Evolutionary conservation across 2,329 filamentous ascomycete species (phyloP), one percentile per base, ranked within the genome.

Genomic region (Trichoderma sp.): DNA sequence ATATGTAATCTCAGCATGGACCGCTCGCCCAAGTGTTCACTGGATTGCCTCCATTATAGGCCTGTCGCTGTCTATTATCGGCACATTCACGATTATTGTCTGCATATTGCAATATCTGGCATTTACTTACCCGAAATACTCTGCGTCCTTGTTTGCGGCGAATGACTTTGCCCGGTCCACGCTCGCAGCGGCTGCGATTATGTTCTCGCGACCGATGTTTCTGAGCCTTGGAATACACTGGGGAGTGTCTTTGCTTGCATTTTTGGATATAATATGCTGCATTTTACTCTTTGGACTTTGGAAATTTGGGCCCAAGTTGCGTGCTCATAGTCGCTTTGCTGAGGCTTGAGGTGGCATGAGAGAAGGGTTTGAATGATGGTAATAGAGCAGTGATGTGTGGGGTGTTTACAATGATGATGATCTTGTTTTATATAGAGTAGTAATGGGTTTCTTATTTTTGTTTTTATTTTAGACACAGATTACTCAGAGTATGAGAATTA

Each of bases 161-260:
- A 42, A 39, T 5, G 56, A 48, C 22, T 58, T 58, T 58, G 54
- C 54, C 17, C 54, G 54, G 8, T 58, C 54, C 19, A 58, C 54
- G 10, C 54, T 58, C 19, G 54, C 54, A 10, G 54, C 54, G 19
- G 54, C 34, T 15, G 54, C 54, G 2, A 58, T 58, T 8, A 58
- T 58, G 54, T 58, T 58, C 34, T 58, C 54, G 34, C 54, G 54
- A 25, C 54, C 54, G 27, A 58, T 58, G 54, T 58, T 58, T 58
- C 6, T 58, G 12, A n/a, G n/a, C 5, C 54, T 58, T 1, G 54
- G 54, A 6, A 58, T 58, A 10, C 54, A 58, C 54, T 58, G 54
- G 54, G 54, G 54, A 27, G 54, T 58, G 5, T 58, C 54, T 27
- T 39, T 58, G 25, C 54, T 58, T 27, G 54, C 34, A 1, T 58